Conservation (phyloP, 768 basidiomycete species). For the Mycena sanguinolenta region DNA sequence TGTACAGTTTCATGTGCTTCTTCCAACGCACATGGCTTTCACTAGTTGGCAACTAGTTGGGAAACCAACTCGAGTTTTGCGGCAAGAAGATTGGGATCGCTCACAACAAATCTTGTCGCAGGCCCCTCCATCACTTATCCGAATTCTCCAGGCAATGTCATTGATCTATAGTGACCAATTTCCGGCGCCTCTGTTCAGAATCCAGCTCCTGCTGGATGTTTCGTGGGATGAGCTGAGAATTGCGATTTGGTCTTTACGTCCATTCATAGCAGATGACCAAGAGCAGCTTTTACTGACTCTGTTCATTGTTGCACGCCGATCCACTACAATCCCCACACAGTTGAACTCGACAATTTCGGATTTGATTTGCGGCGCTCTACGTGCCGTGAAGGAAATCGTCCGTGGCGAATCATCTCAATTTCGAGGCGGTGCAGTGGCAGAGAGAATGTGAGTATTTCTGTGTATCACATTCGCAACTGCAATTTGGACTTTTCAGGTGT, state of each 20-base stretch:
- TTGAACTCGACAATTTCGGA: not conserved
- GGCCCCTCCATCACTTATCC: not conserved
- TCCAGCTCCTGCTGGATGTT: not conserved
- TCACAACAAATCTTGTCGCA: not conserved
- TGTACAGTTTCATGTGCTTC: not conserved
- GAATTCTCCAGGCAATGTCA: not conserved
- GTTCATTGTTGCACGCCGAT: not conserved
- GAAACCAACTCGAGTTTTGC: not conserved
- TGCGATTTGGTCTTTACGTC: not conserved
- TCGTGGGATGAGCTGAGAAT: slow-evolving; percentile 2
- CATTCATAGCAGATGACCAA: not conserved
- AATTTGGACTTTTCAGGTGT: not conserved
- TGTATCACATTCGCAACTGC: not conserved
- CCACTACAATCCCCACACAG: not conserved
- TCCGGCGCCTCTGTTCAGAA: not conserved
- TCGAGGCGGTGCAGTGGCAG: no score
- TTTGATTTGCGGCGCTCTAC: not conserved
- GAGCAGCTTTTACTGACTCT: not conserved
- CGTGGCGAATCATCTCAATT: not conserved
- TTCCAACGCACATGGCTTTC: not conserved
- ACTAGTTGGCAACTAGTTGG: not conserved
- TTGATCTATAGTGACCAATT: not conserved
- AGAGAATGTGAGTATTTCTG: not conserved
- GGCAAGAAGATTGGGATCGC: not conserved
- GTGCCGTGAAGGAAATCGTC: not conserved